phyloP scores from a whole-genome alignment of 75 land plant species.

The Adiantum capillusveneris region DNA sequence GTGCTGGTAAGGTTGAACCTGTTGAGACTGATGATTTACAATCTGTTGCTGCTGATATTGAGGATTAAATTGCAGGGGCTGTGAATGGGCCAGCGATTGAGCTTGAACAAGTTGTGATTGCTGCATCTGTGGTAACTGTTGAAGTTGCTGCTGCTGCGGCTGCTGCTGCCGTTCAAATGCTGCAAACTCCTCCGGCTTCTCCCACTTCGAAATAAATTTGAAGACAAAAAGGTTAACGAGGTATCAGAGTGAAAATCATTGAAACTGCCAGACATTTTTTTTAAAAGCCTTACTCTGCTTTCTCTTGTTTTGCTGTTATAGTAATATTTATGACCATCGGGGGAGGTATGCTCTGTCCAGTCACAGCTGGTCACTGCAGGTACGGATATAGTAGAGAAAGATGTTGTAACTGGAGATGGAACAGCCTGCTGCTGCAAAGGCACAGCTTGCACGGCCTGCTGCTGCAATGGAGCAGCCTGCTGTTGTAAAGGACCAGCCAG shows the following conservation, averaged over 20 bases:
- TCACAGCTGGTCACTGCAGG: conserved; percentile 41
- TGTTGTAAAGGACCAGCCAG: neutral
- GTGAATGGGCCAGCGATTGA: conserved; percentile 23
- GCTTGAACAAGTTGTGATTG: conserved; percentile 21
- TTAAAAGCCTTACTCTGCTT: conserved; percentile 81
- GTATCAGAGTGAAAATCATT: too few relatives aligned
- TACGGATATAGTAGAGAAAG: conserved; percentile 15
- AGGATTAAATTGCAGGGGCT: conserved; percentile 21
- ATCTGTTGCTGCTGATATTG: conserved; percentile 12
- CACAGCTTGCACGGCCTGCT: conserved; percentile 37
- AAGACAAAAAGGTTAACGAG: too few relatives aligned
- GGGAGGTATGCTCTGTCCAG: conserved; percentile 97
- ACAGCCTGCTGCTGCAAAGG: conserved; percentile 8
- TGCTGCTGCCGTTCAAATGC: conserved; percentile 49
- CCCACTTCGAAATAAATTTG: conserved; percentile 66
- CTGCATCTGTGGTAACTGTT: conserved; percentile 34
- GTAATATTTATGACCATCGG: conserved; percentile 94
- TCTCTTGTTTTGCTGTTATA: conserved; percentile 74
- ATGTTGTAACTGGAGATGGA: conserved; percentile 5
- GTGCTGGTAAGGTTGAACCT: neutral
- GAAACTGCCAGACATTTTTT: too few relatives aligned
- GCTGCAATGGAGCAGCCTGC: neutral
- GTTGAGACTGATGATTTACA: neutral
- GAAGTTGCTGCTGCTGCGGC: conserved; percentile 28
- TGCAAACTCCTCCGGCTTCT: conserved; percentile 84